Conservation (phyloP, 2,329 filamentous ascomycete species). For the Dactylellina haptotyla region DNA sequence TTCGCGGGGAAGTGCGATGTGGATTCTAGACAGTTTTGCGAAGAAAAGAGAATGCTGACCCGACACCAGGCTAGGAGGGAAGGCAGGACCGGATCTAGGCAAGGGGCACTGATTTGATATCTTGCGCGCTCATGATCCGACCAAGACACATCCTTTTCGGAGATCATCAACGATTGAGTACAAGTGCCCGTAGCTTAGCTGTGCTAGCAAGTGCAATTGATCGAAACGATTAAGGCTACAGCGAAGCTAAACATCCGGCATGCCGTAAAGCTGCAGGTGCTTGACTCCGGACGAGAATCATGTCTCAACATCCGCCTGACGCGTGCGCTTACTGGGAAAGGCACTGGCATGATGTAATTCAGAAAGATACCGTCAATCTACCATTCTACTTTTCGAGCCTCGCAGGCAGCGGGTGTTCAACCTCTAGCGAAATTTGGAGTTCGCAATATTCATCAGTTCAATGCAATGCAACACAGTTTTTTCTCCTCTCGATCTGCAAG, state of each 20-base stretch:
- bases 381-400: neutral
- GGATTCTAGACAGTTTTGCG: slow-evolving; percentile 41
- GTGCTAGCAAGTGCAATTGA: slow-evolving; percentile 13
- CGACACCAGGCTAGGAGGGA: slow-evolving; percentile 30
- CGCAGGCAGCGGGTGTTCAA: slow-evolving; percentile 24
- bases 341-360: slow-evolving; percentile 42
- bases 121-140: slow-evolving; percentile 26
- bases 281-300: slow-evolving; percentile 23
- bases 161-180: slow-evolving; percentile 36
- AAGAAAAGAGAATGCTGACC: slow-evolving; percentile 45
- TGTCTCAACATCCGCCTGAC: slow-evolving; percentile 48
- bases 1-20: slow-evolving; percentile 43
- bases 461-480: slow-evolving; percentile 14
- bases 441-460: neutral
- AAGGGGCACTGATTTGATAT: slow-evolving; percentile 41
- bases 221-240: slow-evolving; percentile 30
- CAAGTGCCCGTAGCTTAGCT: slow-evolving; percentile 53
- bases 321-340: slow-evolving; percentile 38
- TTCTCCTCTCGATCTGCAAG: slow-evolving; percentile 11
- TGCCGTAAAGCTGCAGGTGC: slow-evolving; percentile 26
- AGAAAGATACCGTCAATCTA: neutral
- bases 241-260: slow-evolving; percentile 12
- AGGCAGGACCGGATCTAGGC: slow-evolving; percentile 15
- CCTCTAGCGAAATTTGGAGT: neutral
- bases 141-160: slow-evolving; percentile 12